A percentile compares a stretch with the other conserved stretches of the same genome.
phyloP scores from a whole-genome alignment of 208 protist genomes.

The Crithidia sp. region DNA sequence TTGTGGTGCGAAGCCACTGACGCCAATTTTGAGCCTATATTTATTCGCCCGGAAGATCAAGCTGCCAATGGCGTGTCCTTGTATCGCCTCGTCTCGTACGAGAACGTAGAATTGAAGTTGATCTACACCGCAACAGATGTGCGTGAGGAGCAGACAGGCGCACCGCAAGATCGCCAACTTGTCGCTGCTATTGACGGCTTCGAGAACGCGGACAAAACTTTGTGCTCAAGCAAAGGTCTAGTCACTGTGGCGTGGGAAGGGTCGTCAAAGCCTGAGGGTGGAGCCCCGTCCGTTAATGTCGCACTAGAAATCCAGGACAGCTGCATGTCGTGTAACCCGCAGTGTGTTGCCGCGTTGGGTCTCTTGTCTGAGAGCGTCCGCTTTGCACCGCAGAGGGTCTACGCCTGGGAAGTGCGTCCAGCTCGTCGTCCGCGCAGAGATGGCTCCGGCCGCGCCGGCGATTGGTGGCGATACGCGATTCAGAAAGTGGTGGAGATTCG shows the following conservation, averaged over 20 bases:
- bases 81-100: conserved; percentile 40
- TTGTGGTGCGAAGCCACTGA: conserved; percentile 52
- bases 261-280: not conserved
- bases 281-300: not conserved
- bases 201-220: not conserved
- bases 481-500: conserved; percentile 9
- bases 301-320: conserved; percentile 7
- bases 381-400: conserved; percentile 18
- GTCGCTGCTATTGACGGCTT: not conserved
- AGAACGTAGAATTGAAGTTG: conserved; percentile 14
- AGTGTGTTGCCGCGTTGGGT: conserved; percentile 11
- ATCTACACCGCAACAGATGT: conserved; percentile 3
- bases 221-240: conserved; percentile 14
- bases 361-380: conserved; percentile 25
- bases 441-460: not conserved
- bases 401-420: conserved; percentile 18
- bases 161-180: not conserved
- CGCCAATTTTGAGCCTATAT: conserved; percentile 26
- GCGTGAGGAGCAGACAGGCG: not conserved
- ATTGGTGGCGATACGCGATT: conserved; percentile 43
- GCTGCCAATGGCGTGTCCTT: not conserved
- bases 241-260: conserved; percentile 12
- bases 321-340: conserved; percentile 5
- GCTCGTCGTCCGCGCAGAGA: conserved; percentile 2
- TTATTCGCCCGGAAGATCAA: conserved; percentile 26